Conservation (phyloP, 768 basidiomycete species). For the Ramaria sp. region DNA sequence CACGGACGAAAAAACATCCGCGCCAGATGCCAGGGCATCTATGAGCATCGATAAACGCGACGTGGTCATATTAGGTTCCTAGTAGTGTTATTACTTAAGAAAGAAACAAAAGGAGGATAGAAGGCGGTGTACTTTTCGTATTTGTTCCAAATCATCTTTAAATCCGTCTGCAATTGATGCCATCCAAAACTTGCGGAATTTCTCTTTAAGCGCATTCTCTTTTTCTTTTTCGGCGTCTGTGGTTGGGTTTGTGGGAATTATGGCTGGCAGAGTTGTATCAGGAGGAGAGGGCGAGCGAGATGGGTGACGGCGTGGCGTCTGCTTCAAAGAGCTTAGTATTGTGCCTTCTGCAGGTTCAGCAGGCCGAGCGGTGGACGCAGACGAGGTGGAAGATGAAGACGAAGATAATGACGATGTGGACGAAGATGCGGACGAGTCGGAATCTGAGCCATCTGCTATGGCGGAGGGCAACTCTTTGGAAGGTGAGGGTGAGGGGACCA, state of each 20-base stretch:
- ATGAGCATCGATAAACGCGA: constrained; percentile 66
- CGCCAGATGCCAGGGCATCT: constrained; percentile 72
- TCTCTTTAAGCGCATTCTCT: constrained; percentile 49
- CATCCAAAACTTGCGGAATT: constrained; percentile 85
- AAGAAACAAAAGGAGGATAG: not conserved
- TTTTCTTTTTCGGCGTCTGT: constrained; percentile 24
- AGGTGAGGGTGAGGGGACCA: not conserved
- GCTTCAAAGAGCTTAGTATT: not conserved
- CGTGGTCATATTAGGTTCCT: constrained; percentile 56
- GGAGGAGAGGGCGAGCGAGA: constrained; percentile 25
- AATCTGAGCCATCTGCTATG: not conserved
- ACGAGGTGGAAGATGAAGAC: not conserved
- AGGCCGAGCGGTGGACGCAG: not conserved
- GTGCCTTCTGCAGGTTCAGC: not conserved
- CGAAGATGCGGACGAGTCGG: constrained; percentile 1
- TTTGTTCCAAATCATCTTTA: constrained; percentile 71
- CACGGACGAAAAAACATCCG: constrained; percentile 54
- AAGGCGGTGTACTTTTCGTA: constrained; percentile 48
- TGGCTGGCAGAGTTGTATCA: constrained; percentile 38
- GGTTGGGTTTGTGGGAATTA: constrained; percentile 29
- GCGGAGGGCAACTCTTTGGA: not conserved
- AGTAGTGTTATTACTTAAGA: not conserved
- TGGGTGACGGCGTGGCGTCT: not conserved
- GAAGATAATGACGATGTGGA: not conserved
- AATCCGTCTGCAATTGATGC: constrained; percentile 71